Evolutionary conservation across 345 rosid species (phyloP).

Genomic region (Citrus trifoliata): DNA sequence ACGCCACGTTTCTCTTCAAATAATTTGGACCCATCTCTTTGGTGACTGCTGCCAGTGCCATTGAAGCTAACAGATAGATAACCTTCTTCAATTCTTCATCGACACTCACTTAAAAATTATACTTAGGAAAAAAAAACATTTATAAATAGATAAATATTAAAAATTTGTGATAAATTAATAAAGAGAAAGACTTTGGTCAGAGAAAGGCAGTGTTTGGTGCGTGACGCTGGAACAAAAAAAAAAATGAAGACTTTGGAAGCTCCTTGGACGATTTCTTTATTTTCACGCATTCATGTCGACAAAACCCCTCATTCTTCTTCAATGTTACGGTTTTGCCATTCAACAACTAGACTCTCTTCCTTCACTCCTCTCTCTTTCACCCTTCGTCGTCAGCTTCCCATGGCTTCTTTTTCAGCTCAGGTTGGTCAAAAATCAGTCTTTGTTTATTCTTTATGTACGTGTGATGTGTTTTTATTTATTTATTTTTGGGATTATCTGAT

Average conservation of each 20-base stretch:
- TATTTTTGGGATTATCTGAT: background rate
- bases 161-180: too few species aligned
- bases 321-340: constrained; percentile 24
- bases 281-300: constrained; percentile 25
- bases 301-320: constrained; percentile 21
- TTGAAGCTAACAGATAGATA: too few species aligned
- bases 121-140: background rate
- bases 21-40: too few species aligned
- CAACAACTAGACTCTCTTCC: constrained; percentile 3
- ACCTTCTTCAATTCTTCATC: too few species aligned
- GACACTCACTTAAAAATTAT: too few species aligned
- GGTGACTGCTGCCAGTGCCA: too few species aligned
- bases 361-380: constrained; percentile 14
- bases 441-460: background rate
- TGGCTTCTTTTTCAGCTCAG: constrained; percentile 63
- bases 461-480: background rate
- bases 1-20: too few species aligned
- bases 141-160: background rate
- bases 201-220: background rate
- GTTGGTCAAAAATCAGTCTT: constrained; percentile 20
- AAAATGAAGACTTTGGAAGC: constrained; percentile 31
- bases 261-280: constrained; percentile 18
- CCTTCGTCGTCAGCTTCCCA: constrained; percentile 29
- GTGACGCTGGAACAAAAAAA: background rate
- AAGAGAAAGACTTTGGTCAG: background rate